These are phyloP conservation scores for Withania somnifera DNA, from an alignment of 305 asterid species.

Conservation along the genomic window DNA sequence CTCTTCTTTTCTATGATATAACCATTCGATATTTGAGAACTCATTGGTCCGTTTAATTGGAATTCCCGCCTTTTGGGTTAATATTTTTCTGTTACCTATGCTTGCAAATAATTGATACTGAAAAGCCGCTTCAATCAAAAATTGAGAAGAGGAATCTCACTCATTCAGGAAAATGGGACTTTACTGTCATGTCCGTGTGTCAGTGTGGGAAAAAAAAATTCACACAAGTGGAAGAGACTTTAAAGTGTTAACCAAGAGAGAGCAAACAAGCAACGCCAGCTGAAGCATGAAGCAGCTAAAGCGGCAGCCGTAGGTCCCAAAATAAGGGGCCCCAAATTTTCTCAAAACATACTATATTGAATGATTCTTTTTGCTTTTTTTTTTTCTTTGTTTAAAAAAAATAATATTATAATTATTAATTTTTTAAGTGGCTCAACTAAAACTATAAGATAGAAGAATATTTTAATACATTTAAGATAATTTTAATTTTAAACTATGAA, in stretches of 20 bases:
- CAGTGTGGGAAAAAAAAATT: background rate
- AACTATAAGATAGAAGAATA: too few relatives aligned
- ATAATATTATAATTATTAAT: too few relatives aligned
- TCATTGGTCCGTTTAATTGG: background rate
- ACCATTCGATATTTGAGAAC: background rate
- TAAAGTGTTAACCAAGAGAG: background rate
- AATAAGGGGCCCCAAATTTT: too few relatives aligned
- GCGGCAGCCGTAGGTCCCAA: too few relatives aligned
- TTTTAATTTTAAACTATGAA: too few relatives aligned
- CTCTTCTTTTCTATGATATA: background rate
- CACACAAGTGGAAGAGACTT: background rate
- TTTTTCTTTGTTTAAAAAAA: too few relatives aligned
- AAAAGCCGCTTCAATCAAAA: background rate
- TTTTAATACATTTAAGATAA: too few relatives aligned
- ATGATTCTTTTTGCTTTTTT: too few relatives aligned
- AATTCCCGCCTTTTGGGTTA: background rate
- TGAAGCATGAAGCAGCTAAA: too few relatives aligned
- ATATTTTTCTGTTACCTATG: background rate
- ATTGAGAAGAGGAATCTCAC: background rate
- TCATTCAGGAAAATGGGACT: background rate
- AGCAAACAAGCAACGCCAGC: background rate
- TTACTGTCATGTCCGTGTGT: background rate
- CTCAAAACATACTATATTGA: too few relatives aligned
- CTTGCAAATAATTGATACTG: background rate
- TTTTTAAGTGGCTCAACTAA: too few relatives aligned